These are phyloP conservation scores for Blastocystis sp. DNA, from an alignment of 352 stramenopile genomes.

Conservation along the genomic window DNA sequence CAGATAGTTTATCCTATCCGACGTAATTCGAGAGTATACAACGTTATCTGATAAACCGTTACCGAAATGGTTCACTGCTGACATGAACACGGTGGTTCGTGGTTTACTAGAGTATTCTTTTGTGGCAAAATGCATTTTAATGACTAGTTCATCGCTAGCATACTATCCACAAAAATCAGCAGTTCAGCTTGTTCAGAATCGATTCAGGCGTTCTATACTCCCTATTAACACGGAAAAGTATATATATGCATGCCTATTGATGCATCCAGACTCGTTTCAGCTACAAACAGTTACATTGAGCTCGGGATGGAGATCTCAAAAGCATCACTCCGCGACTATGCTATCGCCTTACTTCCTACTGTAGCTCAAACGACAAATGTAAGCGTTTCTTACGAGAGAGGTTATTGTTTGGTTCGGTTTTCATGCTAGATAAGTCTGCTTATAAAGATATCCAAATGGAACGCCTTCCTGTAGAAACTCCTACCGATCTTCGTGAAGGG, in stretches of 20 bases:
- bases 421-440: background rate
- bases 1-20: conserved; percentile 42
- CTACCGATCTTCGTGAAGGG: background rate
- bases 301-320: background rate
- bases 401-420: background rate
- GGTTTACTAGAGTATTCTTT: background rate
- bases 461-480: background rate
- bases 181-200: background rate
- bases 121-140: background rate
- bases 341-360: background rate
- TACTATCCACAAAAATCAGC: conserved; percentile 9
- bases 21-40: background rate
- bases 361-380: background rate
- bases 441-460: background rate
- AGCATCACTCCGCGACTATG: background rate
- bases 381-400: conserved; percentile 4
- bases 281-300: background rate
- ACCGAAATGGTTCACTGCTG: conserved; percentile 32
- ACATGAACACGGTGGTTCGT: background rate
- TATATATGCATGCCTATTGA: background rate
- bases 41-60: background rate
- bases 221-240: background rate
- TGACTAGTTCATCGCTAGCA: background rate
- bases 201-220: background rate
- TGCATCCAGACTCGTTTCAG: background rate